Evolutionary conservation across 371 early-diverging fungal species (phyloP), one percentile per base, ranked within the genome.

Genomic region (Thermomucor indicae-seudaticae): DNA sequence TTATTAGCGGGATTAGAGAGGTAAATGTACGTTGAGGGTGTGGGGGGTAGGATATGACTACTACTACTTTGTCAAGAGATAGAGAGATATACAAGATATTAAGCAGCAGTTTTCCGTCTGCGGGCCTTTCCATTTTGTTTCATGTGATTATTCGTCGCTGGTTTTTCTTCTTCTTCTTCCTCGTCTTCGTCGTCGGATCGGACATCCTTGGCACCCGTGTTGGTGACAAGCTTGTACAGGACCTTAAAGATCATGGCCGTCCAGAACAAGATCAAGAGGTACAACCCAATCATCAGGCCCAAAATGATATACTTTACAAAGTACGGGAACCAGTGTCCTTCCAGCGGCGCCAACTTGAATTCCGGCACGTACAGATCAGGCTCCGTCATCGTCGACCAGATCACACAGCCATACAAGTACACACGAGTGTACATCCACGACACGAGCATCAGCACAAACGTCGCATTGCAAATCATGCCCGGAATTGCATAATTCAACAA

Each of bases 391-490:
- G 77, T 76, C 0, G 75, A 73, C 49, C 55, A 51, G 49, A 79
- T 63, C 19, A 86, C 67, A 28, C 70, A 57, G 0, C 68, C 75
- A 61, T 81, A 81, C 32, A 77, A 42, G 40, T 70, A 79, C 40
- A 88, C 85, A 16, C 92, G 80, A 2, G 89, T 85, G 30, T 81
- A 79, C 42, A 86, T 53, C 92, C 92, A 90, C 20, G 81, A 67
- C n/a, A 84, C 19, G 41, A 85, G 57, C 61, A 90, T 86, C 6
- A 67, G 24, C 5, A 58, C 75, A 70, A 91, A 91, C 6, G 77
- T 67, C 0, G 47, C 47, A 20, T 86, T 83, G 61, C 87, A 80
- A 10, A 77, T 42, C n/a, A 60, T 47, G 28, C 69, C 73, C 5
- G 68, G 65, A 4, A 50, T 50, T 4, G 72, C 43, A 53, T 85